Evolutionary conservation across 345 rosid genomes (phyloP).

Genomic region (Citrus trifoliata): DNA sequence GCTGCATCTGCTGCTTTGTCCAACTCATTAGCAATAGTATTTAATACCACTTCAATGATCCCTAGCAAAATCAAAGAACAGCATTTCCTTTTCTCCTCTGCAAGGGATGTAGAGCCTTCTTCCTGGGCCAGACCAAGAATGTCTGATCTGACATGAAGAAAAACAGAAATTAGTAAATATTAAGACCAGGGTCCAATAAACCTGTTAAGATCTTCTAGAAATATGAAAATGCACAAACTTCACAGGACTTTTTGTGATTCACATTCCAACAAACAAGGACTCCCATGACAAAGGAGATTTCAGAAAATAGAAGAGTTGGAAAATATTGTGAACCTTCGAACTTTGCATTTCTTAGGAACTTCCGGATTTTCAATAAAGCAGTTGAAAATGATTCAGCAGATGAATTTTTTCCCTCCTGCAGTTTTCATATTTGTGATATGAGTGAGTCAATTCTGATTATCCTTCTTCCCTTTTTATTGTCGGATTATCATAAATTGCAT

Average conservation of each 20-base stretch:
- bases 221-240: not conserved
- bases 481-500: not conserved
- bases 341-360: conserved; percentile 41
- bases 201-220: not conserved
- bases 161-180: conserved; percentile 12
- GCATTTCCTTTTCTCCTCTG: conserved; percentile 55
- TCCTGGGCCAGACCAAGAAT: conserved; percentile 54
- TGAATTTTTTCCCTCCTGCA: conserved; percentile 51
- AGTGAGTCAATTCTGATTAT: not conserved
- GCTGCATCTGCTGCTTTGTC: conserved; percentile 52
- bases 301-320: not conserved
- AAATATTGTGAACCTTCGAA: conserved; percentile 49
- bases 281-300: conserved; percentile 3
- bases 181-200: not conserved
- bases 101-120: conserved; percentile 40
- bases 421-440: conserved; percentile 13
- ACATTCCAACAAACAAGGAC: not conserved
- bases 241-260: not conserved
- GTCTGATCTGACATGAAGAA: conserved; percentile 47
- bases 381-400: conserved; percentile 51
- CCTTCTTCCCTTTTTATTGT: not conserved
- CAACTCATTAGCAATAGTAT: conserved; percentile 46
- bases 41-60: conserved; percentile 61
- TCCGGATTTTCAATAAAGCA: conserved; percentile 54
- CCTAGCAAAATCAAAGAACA: conserved; percentile 50